Conservation (phyloP, 257 asterid genomes). For the Solanum phureja region DNA sequence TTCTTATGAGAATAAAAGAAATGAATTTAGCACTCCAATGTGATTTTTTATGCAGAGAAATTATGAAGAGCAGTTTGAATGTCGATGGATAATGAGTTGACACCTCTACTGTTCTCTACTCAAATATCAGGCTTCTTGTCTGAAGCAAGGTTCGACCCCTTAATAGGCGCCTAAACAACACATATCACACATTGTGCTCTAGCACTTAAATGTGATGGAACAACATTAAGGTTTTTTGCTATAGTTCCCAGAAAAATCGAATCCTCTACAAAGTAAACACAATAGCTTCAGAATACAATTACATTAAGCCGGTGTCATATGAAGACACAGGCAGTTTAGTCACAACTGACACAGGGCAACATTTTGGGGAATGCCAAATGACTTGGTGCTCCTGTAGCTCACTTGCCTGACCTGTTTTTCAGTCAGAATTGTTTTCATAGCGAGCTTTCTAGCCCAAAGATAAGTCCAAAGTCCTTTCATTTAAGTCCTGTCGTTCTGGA, state of each 20-base stretch:
- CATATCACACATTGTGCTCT: background rate
- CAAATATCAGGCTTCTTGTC: background rate
- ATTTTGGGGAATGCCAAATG: background rate
- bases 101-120: background rate
- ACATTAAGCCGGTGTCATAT: background rate
- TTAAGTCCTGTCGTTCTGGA: conserved; percentile 59
- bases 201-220: background rate
- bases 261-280: background rate
- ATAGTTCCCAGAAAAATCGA: background rate
- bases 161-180: background rate
- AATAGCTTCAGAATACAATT: background rate
- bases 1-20: background rate
- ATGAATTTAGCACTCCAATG: background rate
- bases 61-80: background rate
- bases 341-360: background rate
- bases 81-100: background rate
- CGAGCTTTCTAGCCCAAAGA: conserved; percentile 64
- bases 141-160: background rate
- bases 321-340: background rate
- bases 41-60: background rate
- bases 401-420: conserved; percentile 13
- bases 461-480: conserved; percentile 68
- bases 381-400: background rate
- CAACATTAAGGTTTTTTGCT: background rate
- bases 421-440: conserved; percentile 28